phyloP scores from a whole-genome alignment of 345 rosid species.

The Trapa incisa region DNA sequence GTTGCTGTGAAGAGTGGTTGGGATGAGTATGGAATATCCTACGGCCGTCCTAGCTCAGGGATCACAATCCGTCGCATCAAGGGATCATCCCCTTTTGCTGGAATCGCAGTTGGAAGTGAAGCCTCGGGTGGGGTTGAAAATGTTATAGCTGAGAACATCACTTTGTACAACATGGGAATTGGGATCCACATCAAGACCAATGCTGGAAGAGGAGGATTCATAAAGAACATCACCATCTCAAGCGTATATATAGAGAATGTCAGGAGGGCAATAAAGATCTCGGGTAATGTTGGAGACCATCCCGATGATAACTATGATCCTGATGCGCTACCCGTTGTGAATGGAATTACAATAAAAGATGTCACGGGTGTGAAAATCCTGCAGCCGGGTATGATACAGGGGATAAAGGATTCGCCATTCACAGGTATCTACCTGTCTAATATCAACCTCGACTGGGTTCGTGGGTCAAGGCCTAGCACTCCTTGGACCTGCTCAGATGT shows the following conservation, averaged over 20 bases:
- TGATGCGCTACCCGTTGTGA: conserved; percentile 60
- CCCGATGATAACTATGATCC: conserved; percentile 64
- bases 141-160: conserved; percentile 60
- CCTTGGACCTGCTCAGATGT: conserved; percentile 78
- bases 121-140: conserved; percentile 82
- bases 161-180: conserved; percentile 48
- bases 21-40: conserved; percentile 87
- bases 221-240: conserved; percentile 50
- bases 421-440: conserved; percentile 58
- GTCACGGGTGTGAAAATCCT: conserved; percentile 62
- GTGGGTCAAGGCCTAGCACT: conserved; percentile 26
- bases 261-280: conserved; percentile 52
- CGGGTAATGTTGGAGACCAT: conserved; percentile 81
- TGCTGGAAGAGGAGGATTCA: conserved; percentile 73
- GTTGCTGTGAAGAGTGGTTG: conserved; percentile 88
- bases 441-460: conserved; percentile 47
- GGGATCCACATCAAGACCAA: conserved; percentile 76
- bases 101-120: conserved; percentile 88
- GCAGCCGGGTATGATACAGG: conserved; percentile 56
- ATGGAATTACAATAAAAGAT: conserved; percentile 37
- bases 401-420: conserved; percentile 57
- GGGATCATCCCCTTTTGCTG: conserved; percentile 75
- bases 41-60: conserved; percentile 60
- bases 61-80: conserved; percentile 77
- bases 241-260: conserved; percentile 49